phyloP scores from a whole-genome alignment of 768 basidiomycete species.

The Chlorophyllum brunneum region DNA sequence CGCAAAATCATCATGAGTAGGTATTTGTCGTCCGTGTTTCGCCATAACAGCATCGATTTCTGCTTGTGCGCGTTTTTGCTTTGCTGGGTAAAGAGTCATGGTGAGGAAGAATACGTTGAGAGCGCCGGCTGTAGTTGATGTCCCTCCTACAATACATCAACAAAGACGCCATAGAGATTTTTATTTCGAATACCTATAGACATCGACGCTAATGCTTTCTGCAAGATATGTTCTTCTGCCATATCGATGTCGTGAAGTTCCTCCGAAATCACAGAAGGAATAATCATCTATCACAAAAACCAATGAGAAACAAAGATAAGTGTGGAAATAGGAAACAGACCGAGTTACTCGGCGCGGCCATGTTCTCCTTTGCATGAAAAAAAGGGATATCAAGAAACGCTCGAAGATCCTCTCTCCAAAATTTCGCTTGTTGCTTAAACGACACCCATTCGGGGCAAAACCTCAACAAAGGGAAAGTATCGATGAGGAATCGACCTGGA shows the following conservation, averaged over 20 bases:
- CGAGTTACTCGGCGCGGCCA: not conserved
- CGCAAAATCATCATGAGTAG: constrained; percentile 22
- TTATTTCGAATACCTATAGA: not conserved
- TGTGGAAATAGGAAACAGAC: too few relatives aligned
- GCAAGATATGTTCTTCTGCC: not conserved
- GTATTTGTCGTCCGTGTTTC: constrained; percentile 18
- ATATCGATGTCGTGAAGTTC: not conserved
- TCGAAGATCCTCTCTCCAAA: constrained; percentile 29
- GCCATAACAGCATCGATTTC: constrained; percentile 27
- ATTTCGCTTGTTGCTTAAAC: constrained; percentile 27
- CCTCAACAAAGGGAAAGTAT: constrained; percentile 38
- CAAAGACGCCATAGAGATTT: not conserved
- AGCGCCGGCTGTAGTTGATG: constrained; percentile 29
- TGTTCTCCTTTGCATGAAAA: not conserved
- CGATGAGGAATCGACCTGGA: constrained; percentile 50
- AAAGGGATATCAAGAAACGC: not conserved
- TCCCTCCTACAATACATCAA: not conserved
- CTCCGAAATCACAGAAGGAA: not conserved
- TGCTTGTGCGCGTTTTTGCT: constrained; percentile 23
- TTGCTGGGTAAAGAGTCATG: constrained; percentile 29
- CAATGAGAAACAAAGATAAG: too few relatives aligned
- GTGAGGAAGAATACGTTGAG: constrained; percentile 32
- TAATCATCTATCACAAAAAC: too few relatives aligned
- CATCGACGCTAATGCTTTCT: not conserved
- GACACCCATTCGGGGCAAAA: constrained; percentile 30